These are phyloP conservation scores for Mollisia scopiformis DNA, from an alignment of 2,329 filamentous ascomycete genomes.

Conservation along the genomic window DNA sequence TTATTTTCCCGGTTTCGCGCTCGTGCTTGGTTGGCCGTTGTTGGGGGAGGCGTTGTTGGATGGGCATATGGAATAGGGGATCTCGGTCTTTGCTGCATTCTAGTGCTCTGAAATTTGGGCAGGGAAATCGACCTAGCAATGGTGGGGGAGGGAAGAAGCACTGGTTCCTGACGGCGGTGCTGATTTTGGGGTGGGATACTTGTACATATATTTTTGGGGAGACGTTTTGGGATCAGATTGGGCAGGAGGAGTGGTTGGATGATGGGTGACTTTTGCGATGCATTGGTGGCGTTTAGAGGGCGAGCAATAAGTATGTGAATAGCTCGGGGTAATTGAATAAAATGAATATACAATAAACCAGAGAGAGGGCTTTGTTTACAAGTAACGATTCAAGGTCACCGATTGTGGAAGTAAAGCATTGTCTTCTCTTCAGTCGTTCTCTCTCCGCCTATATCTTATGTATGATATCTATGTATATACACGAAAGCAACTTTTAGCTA, in stretches of 20 bases:
- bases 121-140: background rate
- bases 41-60: constrained; percentile 4
- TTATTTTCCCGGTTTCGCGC: constrained; percentile 12
- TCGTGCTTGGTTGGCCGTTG: constrained; percentile 12
- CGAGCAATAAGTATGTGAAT: too few species aligned
- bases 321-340: too few species aligned
- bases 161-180: background rate
- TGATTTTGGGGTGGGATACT: background rate
- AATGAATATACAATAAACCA: too few species aligned
- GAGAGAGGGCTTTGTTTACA: too few species aligned
- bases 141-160: background rate
- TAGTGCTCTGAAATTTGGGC: background rate
- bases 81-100: background rate
- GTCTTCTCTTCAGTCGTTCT: too few species aligned
- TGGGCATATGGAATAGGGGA: background rate
- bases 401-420: too few species aligned
- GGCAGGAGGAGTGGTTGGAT: background rate
- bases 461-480: too few species aligned
- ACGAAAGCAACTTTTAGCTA: too few species aligned
- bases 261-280: background rate
- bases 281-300: too few species aligned
- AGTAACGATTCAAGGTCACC: too few species aligned
- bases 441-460: too few species aligned
- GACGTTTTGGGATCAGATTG: background rate
- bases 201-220: background rate